Evolutionary conservation across 2,329 filamentous ascomycete species (phyloP).

Genomic region (Aphanocladium album): DNA sequence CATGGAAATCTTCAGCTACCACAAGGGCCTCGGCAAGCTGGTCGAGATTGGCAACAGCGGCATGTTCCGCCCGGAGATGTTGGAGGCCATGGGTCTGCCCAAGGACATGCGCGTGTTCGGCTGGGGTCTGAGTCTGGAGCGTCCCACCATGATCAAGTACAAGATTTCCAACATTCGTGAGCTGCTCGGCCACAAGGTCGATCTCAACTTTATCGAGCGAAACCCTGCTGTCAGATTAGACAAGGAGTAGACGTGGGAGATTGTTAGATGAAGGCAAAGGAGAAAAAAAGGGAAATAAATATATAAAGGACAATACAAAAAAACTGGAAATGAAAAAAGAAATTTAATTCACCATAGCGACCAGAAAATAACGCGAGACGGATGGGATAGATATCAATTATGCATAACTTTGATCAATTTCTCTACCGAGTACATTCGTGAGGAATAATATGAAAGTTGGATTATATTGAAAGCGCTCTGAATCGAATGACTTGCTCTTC

Average conservation of each 20-base stretch:
- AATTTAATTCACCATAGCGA: neutral
- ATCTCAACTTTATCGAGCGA: constrained; percentile 84
- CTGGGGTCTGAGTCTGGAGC: constrained; percentile 85
- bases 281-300: constrained; percentile 8
- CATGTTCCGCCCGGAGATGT: constrained; percentile 98
- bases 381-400: too few relatives aligned
- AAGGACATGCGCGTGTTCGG: constrained; percentile 91
- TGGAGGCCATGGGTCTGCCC: constrained; percentile 89
- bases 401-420: neutral
- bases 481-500: constrained; percentile 41
- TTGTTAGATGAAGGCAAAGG: neutral
- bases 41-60: constrained; percentile 97
- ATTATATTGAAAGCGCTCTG: constrained; percentile 29
- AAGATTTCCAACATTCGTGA: constrained; percentile 86
- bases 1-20: constrained; percentile 98
- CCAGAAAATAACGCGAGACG: too few relatives aligned
- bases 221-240: constrained; percentile 89
- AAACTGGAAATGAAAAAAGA: neutral
- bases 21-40: constrained; percentile 76
- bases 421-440: too few relatives aligned
- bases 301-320: neutral
- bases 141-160: constrained; percentile 98
- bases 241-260: constrained; percentile 56
- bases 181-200: constrained; percentile 90
- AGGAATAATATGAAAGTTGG: neutral